Base-by-base conservation (phyloP, 225 moss, liverwort and hornwort genomes). In the Antitrichia curtipendula region DNA sequence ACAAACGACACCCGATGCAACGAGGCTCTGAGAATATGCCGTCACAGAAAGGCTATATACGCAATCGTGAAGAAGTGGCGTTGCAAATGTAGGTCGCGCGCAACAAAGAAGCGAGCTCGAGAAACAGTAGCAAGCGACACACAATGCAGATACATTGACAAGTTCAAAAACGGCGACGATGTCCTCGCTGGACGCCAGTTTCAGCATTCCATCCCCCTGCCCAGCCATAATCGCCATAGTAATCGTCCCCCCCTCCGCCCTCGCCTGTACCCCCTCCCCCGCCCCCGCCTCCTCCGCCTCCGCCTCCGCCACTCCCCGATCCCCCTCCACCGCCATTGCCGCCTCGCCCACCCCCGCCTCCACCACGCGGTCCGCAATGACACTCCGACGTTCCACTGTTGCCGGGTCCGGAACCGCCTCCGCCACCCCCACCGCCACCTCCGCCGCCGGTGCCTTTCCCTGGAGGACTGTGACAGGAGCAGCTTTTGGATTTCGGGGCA, bases 201-300 rank as follows among this genome's bases (percentile, higher is more conserved):
- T 65, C 60, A 61, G 50, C 69, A 60, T 52, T 45, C 91, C 90
- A 91, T 15, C 83, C 91, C 10, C 88, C 88, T 57, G 50, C 74
- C 92, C 90, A 90, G 59, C 89, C 89, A 54, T 91, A 91, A 78
- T 93, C 86, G 40, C 72, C 90, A 41, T 93, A 90, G 69, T 91
- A 88, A 88, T 91, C 89, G 66, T 82, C 77, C 58, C 63, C 90
- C 3, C 88, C 90, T 0, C 83, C 89, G 4, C 1, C 92, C 61
- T 0, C 92, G 38, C 0, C 90, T 75, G 0, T 7, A 49, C 63
- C n/a, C 3, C 50, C 64, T 15, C 88, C 88, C 0, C 84, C 87
- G 0, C 87, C 75, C 4, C 87, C 74, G 0, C 86, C 86, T 4
- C 83, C 90, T 32, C 90, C 79, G 3, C 89, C 89, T 1, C 71